Conservation (phyloP, 2,329 filamentous ascomycete genomes). For the Sporothrix curviconia region DNA sequence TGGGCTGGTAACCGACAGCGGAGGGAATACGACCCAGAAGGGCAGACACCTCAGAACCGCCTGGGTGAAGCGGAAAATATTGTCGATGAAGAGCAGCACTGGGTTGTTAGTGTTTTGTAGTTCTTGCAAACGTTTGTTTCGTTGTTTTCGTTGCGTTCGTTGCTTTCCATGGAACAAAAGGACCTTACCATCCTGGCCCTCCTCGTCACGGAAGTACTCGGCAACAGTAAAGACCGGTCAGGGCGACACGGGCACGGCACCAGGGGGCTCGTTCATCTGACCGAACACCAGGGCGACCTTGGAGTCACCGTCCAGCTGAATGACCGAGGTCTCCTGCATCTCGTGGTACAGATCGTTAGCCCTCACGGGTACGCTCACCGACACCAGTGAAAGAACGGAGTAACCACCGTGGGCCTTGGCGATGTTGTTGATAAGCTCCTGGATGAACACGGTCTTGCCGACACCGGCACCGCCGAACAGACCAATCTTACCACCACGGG, state of each 20-base stretch:
- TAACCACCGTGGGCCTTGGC: constrained; percentile 99
- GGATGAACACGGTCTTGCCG: constrained; percentile 99
- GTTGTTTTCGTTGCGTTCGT: no score
- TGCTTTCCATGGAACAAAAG: no score
- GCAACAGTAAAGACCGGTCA: constrained; percentile 79
- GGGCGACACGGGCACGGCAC: constrained; percentile 99
- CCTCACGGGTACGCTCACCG: constrained; percentile 99
- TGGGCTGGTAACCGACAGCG: constrained; percentile 99
- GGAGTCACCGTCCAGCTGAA: constrained; percentile 97
- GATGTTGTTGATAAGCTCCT: constrained; percentile 99
- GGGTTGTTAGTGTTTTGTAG: not conserved
- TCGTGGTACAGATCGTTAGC: constrained; percentile 99
- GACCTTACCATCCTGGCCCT: constrained; percentile 76
- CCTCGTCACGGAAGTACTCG: constrained; percentile 71
- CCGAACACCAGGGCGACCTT: constrained; percentile 99
- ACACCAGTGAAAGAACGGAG: constrained; percentile 99
- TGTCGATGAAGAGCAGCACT: constrained; percentile 99
- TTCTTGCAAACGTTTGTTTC: no score
- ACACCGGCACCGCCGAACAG: constrained; percentile 99
- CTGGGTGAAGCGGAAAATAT: constrained; percentile 99
- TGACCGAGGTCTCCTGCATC: constrained; percentile 99
- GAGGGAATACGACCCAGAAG: constrained; percentile 99
- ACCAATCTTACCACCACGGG: constrained; percentile 99
- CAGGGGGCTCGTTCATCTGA: constrained; percentile 99
- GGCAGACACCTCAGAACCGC: constrained; percentile 99